Conservation (phyloP, 2,329 filamentous ascomycete species). For the Waltergamsia citrina region DNA sequence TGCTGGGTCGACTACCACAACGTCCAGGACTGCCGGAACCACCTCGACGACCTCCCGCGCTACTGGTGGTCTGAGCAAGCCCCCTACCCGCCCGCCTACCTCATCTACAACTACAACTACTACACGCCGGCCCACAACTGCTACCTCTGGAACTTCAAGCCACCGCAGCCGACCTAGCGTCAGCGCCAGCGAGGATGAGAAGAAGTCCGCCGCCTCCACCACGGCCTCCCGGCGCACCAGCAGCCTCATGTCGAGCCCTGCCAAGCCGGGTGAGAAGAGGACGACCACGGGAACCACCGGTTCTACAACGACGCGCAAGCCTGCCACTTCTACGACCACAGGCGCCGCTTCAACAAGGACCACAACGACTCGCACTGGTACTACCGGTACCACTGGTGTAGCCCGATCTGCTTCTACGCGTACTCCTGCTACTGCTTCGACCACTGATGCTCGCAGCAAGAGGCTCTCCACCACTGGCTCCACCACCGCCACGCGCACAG, state of each 20-base stretch:
- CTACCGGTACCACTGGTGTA: constrained; percentile 15
- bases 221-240: constrained; percentile 31
- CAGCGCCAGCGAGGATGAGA: constrained; percentile 42
- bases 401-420: constrained; percentile 25
- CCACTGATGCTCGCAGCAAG: constrained; percentile 43
- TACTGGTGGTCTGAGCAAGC: constrained; percentile 33
- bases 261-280: constrained; percentile 13
- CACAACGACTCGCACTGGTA: constrained; percentile 17
- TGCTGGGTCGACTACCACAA: constrained; percentile 16
- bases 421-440: constrained; percentile 26
- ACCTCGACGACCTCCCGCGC: constrained; percentile 23
- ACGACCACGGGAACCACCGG: constrained; percentile 19
- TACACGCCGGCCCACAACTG: constrained; percentile 19
- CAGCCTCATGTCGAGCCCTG: constrained; percentile 28
- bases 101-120: constrained; percentile 26
- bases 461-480: constrained; percentile 41
- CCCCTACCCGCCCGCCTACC: constrained; percentile 35
- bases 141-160: constrained; percentile 25
- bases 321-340: constrained; percentile 17
- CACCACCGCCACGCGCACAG: constrained; percentile 14
- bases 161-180: constrained; percentile 37
- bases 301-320: constrained; percentile 22
- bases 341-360: constrained; percentile 27
- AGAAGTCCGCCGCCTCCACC: constrained; percentile 28
- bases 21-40: constrained; percentile 12